Evolutionary conservation across 2,329 filamentous ascomycete species (phyloP), one percentile per base, ranked within the genome.

Genomic region (Aspergillus ibericus): DNA sequence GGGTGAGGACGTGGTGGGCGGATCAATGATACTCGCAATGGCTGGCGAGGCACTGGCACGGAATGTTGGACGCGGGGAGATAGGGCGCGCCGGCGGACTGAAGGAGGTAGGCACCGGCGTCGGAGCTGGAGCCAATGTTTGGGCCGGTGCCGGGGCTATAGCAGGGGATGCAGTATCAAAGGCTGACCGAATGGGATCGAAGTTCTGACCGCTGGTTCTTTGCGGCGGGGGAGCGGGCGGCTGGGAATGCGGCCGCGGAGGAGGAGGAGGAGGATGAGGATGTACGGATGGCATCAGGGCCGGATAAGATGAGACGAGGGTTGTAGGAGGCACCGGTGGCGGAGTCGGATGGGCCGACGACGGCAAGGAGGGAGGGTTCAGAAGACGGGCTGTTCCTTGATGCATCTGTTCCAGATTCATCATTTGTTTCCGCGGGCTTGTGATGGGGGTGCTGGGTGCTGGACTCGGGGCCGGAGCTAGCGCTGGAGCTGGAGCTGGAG

Each of bases 1-100:
- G 35, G 72, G 72, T 5, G 69, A 55, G 48, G 52, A 71, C 69
- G 72, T 70, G 32, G 73, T 66, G 61, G 66, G 74, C 70, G 88
- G 89, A 66, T 96, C 92, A 52, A 97, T 91, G 58, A 97, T 83
- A 75, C 91, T 96, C 5, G 92, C 89, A 66, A 97, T 96, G 2
- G 93, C 93, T 1, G 93, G 93, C 4, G 93, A 97, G 38, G 90
- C 90, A 71, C 90, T 93, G n/a, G 91, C 89, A 55, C 89, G 86
- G 75, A 89, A 77, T 18, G 69, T 66, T 78, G 63, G 81, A 70
- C 75, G 83, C 76, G 72, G 74, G 13, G 79, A 80, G 7, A 79
- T 78, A n/a, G 76, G 77, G 56, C 78, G 76, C n/a, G 78, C 72
- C 18, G 80, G 73, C 25, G 77, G 78, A 62, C 72, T 80, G 63